phyloP scores from a whole-genome alignment of 108 stramenopile genomes.

The Skeletonema menzelii region DNA sequence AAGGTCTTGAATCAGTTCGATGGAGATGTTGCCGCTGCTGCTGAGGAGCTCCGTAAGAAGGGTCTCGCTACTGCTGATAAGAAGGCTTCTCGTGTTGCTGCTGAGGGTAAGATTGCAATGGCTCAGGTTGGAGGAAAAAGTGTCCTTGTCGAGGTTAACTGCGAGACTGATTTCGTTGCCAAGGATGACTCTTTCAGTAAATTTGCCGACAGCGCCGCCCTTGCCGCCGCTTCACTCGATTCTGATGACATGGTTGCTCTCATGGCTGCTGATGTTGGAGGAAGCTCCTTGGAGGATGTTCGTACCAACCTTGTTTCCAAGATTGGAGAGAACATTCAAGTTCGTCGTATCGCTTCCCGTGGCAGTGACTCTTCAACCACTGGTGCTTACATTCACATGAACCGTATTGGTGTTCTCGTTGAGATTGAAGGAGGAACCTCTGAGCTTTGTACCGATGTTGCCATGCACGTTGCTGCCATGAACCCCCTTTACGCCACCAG shows the following conservation, averaged over 20 bases:
- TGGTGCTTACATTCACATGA: slow-evolving; percentile 78
- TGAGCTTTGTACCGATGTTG: slow-evolving; percentile 57
- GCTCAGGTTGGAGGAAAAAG: slow-evolving; percentile 55
- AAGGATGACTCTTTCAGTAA: slow-evolving; percentile 66
- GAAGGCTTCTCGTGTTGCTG: slow-evolving; percentile 76
- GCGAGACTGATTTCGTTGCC: slow-evolving; percentile 88
- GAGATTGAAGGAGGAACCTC: slow-evolving; percentile 64
- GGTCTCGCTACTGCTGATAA: slow-evolving; percentile 85
- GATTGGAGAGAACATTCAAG: slow-evolving; percentile 83
- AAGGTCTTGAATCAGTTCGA: slow-evolving; percentile 73
- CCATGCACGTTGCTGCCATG: slow-evolving; percentile 87
- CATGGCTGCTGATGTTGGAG: slow-evolving; percentile 49
- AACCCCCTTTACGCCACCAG: slow-evolving; percentile 71
- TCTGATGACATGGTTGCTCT: slow-evolving; percentile 53
- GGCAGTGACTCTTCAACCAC: slow-evolving; percentile 45
- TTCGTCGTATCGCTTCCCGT: slow-evolving; percentile 59
- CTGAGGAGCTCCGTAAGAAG: slow-evolving; percentile 71
- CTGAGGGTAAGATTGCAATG: slow-evolving; percentile 76
- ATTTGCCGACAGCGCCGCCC: slow-evolving; percentile 67
- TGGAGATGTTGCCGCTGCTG: slow-evolving; percentile 78
- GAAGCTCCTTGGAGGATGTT: slow-evolving; percentile 41
- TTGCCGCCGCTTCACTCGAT: slow-evolving; percentile 41
- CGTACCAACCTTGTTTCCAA: slow-evolving; percentile 73
- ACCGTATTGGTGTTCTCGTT: slow-evolving; percentile 62
- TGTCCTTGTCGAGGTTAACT: slow-evolving; percentile 88